Percentiles rank a stretch among this genome's conserved stretches.
Conservation (phyloP, 331 rosid genomes). For the Erythrophleum ivorense region DNA sequence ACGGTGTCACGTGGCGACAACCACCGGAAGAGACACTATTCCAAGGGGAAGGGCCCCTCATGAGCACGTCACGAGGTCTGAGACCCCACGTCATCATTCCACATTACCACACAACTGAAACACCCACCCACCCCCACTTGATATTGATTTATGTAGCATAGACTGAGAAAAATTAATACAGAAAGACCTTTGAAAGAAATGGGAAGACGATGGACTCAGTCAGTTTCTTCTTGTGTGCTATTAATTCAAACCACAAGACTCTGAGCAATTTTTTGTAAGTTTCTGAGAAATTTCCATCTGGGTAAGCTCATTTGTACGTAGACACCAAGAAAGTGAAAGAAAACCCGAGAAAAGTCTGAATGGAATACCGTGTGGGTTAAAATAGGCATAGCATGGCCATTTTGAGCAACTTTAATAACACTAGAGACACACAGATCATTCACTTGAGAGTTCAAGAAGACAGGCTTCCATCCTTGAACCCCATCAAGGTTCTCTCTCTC, state of each 20-base stretch:
- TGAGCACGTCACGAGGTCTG: conserved; percentile 14
- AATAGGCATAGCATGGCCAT: conserved; percentile 31
- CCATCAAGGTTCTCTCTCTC: conserved; percentile 44
- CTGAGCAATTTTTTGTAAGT: background rate
- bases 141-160: background rate
- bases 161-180: background rate
- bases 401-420: conserved; percentile 23
- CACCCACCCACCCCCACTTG: background rate
- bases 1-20: conserved; percentile 34
- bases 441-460: conserved; percentile 41
- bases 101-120: conserved; percentile 29
- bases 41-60: background rate
- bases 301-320: conserved; percentile 22
- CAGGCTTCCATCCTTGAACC: conserved; percentile 40
- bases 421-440: conserved; percentile 21
- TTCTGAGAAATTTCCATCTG: conserved; percentile 26
- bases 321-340: conserved; percentile 46
- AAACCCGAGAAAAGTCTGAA: conserved; percentile 23
- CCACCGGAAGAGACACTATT: background rate
- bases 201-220: conserved; percentile 31
- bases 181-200: background rate
- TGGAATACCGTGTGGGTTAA: background rate
- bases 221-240: conserved; percentile 33
- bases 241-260: conserved; percentile 21
- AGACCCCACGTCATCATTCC: conserved; percentile 42